Evolutionary conservation across 306 rosid species (phyloP).

Genomic region (Fragaria ananassa): DNA sequence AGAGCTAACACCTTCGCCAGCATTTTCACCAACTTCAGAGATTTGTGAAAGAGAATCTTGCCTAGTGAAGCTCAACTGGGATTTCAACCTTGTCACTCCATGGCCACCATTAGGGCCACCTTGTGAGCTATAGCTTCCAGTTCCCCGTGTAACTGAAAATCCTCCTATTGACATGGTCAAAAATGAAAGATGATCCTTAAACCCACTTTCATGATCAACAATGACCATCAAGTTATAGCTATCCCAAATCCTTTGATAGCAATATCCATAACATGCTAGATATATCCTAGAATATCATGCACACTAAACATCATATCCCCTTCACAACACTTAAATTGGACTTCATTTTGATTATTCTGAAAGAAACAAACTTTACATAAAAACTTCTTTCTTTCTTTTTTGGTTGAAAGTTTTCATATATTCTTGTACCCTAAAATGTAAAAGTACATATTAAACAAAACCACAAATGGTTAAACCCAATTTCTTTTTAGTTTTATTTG

Average conservation of each 20-base stretch:
- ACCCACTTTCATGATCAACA: background rate
- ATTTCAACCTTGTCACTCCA: slow-evolving; percentile 54
- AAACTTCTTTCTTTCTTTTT: background rate
- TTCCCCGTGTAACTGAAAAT: slow-evolving; percentile 71
- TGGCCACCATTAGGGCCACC: slow-evolving; percentile 39
- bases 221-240: background rate
- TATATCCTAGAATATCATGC: background rate
- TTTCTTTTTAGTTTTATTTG: too few species aligned
- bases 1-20: slow-evolving; percentile 39
- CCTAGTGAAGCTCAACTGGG: slow-evolving; percentile 77
- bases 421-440: background rate
- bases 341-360: background rate
- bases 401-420: background rate
- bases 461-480: background rate
- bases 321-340: background rate
- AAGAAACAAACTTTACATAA: background rate
- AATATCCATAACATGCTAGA: background rate
- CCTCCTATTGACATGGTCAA: slow-evolving; percentile 38
- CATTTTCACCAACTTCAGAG: slow-evolving; percentile 49
- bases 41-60: slow-evolving; percentile 77
- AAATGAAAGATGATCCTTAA: background rate
- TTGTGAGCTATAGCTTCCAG: slow-evolving; percentile 50
- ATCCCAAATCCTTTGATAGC: background rate
- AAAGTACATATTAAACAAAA: background rate
- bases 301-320: too few species aligned